Evolutionary conservation across 2,329 filamentous ascomycete species (phyloP).

Genomic region (Ophiostoma piceae): DNA sequence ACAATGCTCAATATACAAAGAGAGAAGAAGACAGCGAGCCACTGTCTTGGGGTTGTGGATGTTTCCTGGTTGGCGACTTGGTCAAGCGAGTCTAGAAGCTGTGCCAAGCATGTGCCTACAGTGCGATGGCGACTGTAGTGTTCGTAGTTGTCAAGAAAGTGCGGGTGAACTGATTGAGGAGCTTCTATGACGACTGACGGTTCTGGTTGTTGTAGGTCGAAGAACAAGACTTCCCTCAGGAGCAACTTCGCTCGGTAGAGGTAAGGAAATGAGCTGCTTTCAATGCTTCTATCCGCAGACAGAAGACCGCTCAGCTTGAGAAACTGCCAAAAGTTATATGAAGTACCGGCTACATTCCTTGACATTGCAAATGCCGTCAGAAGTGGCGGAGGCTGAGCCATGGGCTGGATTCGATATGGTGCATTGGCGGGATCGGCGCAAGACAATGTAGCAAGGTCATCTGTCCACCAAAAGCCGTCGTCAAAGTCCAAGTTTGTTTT

Average conservation of each 20-base stretch:
- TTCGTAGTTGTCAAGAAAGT: conserved; percentile 42
- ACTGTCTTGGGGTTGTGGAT: conserved; percentile 41
- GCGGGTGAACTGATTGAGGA: conserved; percentile 33
- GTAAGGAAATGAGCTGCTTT: conserved; percentile 46
- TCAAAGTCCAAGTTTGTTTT: conserved; percentile 47
- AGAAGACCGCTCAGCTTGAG: conserved; percentile 47
- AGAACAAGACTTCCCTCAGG: conserved; percentile 50
- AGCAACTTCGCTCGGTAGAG: conserved; percentile 52
- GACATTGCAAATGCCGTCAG: conserved; percentile 48
- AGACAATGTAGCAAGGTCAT: conserved; percentile 42
- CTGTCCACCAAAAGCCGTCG: conserved; percentile 55
- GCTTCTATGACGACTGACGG: conserved; percentile 41
- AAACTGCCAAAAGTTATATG: conserved; percentile 50
- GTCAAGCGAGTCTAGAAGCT: conserved; percentile 52
- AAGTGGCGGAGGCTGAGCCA: conserved; percentile 44
- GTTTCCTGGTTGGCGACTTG: conserved; percentile 38
- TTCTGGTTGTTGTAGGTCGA: conserved; percentile 47
- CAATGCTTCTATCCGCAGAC: conserved; percentile 45
- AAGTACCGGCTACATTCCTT: conserved; percentile 45
- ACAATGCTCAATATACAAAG: conserved; percentile 56
- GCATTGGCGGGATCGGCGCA: conserved; percentile 38
- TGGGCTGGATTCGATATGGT: conserved; percentile 38
- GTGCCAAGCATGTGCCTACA: conserved; percentile 46
- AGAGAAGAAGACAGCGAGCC: conserved; percentile 50
- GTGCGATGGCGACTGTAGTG: conserved; percentile 44